phyloP scores from a whole-genome alignment of 148 eudicot genomes.

The Selenicereus undatus region DNA sequence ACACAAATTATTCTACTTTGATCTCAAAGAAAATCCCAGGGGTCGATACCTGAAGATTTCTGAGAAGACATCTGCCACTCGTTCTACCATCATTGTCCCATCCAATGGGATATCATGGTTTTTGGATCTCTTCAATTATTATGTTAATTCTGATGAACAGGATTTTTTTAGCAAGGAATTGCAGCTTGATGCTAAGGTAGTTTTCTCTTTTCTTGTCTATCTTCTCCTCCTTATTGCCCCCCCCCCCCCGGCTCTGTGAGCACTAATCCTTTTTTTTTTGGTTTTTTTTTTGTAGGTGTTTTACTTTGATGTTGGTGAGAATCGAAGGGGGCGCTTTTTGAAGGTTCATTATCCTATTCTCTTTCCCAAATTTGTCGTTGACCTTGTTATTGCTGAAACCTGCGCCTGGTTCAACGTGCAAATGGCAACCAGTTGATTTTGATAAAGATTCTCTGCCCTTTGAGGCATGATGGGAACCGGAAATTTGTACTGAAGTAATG shows the following conservation, averaged over 20 bases:
- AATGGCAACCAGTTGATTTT: background rate
- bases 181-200: slow-evolving; percentile 83
- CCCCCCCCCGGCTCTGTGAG: background rate
- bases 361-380: background rate
- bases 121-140: slow-evolving; percentile 88
- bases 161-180: slow-evolving; percentile 86
- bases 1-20: slow-evolving; percentile 93
- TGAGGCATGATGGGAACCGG: too few species aligned
- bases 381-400: background rate
- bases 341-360: slow-evolving; percentile 36
- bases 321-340: slow-evolving; percentile 89
- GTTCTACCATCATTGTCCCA: slow-evolving; percentile 92
- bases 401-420: background rate
- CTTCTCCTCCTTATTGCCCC: background rate
- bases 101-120: slow-evolving; percentile 83
- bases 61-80: slow-evolving; percentile 90
- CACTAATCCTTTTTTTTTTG: background rate
- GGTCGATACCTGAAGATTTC: slow-evolving; percentile 92
- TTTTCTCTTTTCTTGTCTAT: background rate
- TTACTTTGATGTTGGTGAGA: slow-evolving; percentile 93
- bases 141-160: slow-evolving; percentile 68
- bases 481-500: too few species aligned
- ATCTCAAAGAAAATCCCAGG: slow-evolving; percentile 96
- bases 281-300: slow-evolving; percentile 52
- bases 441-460: too few species aligned